Base-by-base conservation (phyloP, 163 green algal species). In the Scenedesmus sp. region DNA sequence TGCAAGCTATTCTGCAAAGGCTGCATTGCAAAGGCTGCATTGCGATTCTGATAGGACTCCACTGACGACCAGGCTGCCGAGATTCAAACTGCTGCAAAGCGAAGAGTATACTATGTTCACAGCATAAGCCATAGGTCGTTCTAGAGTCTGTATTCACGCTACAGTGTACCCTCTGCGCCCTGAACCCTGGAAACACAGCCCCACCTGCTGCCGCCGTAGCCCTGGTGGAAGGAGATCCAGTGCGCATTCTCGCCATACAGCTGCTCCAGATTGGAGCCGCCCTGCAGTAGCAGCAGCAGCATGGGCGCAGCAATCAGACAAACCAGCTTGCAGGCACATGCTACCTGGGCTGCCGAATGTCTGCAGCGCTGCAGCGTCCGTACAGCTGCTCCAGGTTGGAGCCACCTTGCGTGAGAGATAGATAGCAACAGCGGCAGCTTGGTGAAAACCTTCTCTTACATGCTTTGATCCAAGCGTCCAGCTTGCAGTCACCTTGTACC, bases 161-260 rank as follows among this genome's bases (percentile, higher is more conserved):
- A 46, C 34, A 46, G 34, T 46, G 34, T 46, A 46, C 34, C 34
- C 34, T 46, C 34, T 46, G 34, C 34, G 34, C 34, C 34, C 34
- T 46, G 34, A 46, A 46, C 34, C 34, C 34, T 46, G 34, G 34
- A 46, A 46, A 46, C 34, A 64, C 4, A 76, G 26, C 66, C 16
- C 66, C 66, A 79, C 70, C 70, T 79, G 70, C 6, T 79, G 70
- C 70, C 70, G 7, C 70, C 70, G 5, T 79, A 79, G 70, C 70
- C 70, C 70, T 79, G 70, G 70, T 79, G 70, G 13, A 79, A 79
- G 4, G 70, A 79, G 23, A 79, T 79, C 70, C 70, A 79, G 70
- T 79, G 70, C 20, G 70, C 70, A 18, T 79, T 79, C 70, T 79
- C 70, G 12, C 70, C 70, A 13, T 79, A 79, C 70, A 79, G 23